phyloP scores from a whole-genome alignment of 148 eudicot species.

The Beta vulgaris region DNA sequence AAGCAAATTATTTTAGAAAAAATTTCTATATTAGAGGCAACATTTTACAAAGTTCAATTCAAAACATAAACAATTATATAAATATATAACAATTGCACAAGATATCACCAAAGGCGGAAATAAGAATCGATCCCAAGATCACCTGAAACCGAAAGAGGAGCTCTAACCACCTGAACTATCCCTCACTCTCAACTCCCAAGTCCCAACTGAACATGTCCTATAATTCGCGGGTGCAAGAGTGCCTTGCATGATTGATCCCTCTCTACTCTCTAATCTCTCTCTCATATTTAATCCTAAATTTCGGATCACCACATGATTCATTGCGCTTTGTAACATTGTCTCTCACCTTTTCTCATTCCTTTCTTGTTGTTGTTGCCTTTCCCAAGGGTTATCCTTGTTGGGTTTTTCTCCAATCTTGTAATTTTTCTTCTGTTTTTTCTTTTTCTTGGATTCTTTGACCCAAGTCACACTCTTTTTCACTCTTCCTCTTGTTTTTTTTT shows the following conservation, averaged over 20 bases:
- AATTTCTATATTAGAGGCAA: too few species aligned
- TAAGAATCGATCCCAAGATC: too few species aligned
- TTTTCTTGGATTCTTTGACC: constrained; percentile 44
- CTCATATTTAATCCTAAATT: constrained; percentile 19
- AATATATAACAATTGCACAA: too few species aligned
- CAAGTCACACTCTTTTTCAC: constrained; percentile 21
- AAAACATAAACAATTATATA: too few species aligned
- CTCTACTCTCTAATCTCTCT: neutral
- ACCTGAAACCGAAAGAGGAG: too few species aligned
- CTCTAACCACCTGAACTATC: too few species aligned
- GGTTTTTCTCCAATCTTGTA: constrained; percentile 9
- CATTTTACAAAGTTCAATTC: too few species aligned
- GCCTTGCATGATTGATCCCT: constrained; percentile 44
- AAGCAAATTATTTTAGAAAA: too few species aligned
- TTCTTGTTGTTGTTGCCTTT: constrained; percentile 19
- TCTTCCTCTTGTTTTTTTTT: neutral
- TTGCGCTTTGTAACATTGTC: constrained; percentile 3
- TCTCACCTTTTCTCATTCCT: constrained; percentile 12
- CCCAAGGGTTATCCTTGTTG: constrained; percentile 30
- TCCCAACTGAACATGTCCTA: neutral
- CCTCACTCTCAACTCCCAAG: too few species aligned
- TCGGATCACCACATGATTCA: constrained; percentile 42
- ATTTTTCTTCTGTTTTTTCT: constrained; percentile 8
- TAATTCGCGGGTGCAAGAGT: constrained; percentile 32
- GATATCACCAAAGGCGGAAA: too few species aligned